Conservation (phyloP, 1,284 basidiomycete genomes). For the Cystobasidium sp. region DNA sequence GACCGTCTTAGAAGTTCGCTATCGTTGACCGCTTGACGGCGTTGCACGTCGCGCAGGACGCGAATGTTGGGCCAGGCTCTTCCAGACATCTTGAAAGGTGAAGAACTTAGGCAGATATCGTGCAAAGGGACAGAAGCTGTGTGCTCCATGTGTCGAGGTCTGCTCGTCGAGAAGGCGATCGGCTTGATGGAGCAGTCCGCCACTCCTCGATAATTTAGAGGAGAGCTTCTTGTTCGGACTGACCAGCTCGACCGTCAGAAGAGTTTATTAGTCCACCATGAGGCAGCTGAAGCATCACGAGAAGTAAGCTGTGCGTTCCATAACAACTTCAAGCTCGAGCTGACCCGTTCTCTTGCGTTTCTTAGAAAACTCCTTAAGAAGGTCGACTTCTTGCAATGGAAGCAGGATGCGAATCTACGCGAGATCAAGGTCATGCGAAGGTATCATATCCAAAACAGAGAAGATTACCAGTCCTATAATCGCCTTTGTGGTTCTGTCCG, state of each 20-base stretch:
- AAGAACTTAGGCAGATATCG: not conserved
- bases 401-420: constrained; percentile 86
- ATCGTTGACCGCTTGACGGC: constrained; percentile 66
- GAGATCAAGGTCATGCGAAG: constrained; percentile 94
- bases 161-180: not conserved
- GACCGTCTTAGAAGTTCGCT: constrained; percentile 82
- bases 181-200: not conserved
- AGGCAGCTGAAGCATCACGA: constrained; percentile 93
- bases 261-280: constrained; percentile 60
- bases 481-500: constrained; percentile 88
- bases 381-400: constrained; percentile 74
- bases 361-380: constrained; percentile 75
- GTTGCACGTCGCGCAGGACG: constrained; percentile 73
- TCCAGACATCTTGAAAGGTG: constrained; percentile 17
- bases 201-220: not conserved
- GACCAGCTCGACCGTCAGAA: not conserved
- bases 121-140: not conserved
- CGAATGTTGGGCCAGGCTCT: constrained; percentile 61
- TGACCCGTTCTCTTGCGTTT: not conserved
- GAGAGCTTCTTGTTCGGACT: not conserved
- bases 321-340: too few species aligned
- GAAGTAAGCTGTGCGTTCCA: constrained; percentile 62
- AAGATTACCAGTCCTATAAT: constrained; percentile 99
- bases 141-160: not conserved
- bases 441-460: constrained; percentile 88